Evolutionary conservation across 352 stramenopile species (phyloP).

Genomic region (Pythium rishiriense): DNA sequence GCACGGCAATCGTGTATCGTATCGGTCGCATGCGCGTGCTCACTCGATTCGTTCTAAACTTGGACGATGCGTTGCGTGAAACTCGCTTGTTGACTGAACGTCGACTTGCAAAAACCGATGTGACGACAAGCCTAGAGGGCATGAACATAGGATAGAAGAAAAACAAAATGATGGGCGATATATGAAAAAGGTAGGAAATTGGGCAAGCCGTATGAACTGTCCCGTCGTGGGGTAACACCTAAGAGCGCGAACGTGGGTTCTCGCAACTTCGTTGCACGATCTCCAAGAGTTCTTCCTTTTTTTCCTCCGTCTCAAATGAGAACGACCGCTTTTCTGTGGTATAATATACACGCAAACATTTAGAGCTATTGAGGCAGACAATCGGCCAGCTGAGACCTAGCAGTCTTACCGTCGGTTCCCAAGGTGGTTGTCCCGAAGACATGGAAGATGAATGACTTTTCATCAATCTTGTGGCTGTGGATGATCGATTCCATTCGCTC

Average conservation of each 20-base stretch:
- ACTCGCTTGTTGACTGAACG: neutral
- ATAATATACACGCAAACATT: too few relatives aligned
- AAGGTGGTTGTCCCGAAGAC: constrained; percentile 52
- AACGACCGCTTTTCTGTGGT: constrained; percentile 68
- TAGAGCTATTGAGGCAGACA: neutral
- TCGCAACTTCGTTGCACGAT: constrained; percentile 51
- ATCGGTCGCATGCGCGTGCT: constrained; percentile 47
- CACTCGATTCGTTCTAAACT: constrained; percentile 33
- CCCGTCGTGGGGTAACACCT: neutral
- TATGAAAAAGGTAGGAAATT: too few relatives aligned
- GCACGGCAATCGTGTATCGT: constrained; percentile 50
- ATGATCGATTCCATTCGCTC: constrained; percentile 58
- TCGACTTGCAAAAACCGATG: neutral
- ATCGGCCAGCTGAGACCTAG: neutral
- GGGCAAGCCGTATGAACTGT: too few relatives aligned
- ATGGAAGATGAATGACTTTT: constrained; percentile 62
- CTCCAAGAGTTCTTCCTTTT: constrained; percentile 48
- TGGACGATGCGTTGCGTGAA: constrained; percentile 33
- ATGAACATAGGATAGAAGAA: neutral
- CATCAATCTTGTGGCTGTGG: constrained; percentile 60
- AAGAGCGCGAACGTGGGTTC: neutral
- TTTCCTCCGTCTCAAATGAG: constrained; percentile 52
- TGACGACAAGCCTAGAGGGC: neutral
- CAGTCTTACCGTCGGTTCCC: constrained; percentile 50
- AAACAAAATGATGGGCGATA: neutral